Conservation (phyloP, 2,329 filamentous ascomycete genomes). For the Pseudogymnoascus destructans region DNA sequence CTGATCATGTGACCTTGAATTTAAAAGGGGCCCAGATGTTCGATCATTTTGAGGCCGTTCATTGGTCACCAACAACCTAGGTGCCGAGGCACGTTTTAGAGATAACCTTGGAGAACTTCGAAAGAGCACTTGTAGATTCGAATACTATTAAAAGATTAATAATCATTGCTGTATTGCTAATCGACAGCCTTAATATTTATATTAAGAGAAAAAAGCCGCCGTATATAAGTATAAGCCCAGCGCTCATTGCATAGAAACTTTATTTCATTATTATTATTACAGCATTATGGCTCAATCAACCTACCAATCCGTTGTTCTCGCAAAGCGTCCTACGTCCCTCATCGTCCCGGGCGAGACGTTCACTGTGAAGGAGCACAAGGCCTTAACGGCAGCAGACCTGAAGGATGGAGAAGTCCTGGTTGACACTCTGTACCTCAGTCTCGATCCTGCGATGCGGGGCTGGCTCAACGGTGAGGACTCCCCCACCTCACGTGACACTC, state of each 20-base stretch:
- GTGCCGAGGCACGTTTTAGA: background rate
- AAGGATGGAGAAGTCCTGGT: slow-evolving; percentile 53
- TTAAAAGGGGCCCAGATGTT: background rate
- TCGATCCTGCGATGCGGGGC: slow-evolving; percentile 65
- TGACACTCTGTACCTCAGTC: slow-evolving; percentile 48
- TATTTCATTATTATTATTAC: background rate
- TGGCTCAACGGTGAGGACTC: slow-evolving; percentile 46
- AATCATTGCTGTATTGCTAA: background rate
- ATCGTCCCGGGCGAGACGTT: slow-evolving; percentile 58
- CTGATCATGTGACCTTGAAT: background rate
- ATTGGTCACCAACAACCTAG: background rate
- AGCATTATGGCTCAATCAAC: slow-evolving; percentile 15
- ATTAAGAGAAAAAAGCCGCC: slow-evolving; percentile 1
- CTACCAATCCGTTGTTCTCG: slow-evolving; percentile 38
- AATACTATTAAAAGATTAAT: slow-evolving; percentile 1
- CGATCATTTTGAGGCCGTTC: background rate
- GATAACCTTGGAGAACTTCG: slow-evolving; percentile 3
- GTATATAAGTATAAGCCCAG: background rate
- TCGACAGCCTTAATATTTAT: slow-evolving; percentile 2
- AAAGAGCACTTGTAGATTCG: slow-evolving; percentile 1
- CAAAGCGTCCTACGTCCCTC: slow-evolving; percentile 45
- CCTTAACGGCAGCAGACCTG: slow-evolving; percentile 34
- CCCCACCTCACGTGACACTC: background rate
- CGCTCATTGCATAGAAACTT: background rate
- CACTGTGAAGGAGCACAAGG: slow-evolving; percentile 35